Base-by-base conservation (phyloP, 768 basidiomycete species). In the Suillus fuscotomentosus region DNA sequence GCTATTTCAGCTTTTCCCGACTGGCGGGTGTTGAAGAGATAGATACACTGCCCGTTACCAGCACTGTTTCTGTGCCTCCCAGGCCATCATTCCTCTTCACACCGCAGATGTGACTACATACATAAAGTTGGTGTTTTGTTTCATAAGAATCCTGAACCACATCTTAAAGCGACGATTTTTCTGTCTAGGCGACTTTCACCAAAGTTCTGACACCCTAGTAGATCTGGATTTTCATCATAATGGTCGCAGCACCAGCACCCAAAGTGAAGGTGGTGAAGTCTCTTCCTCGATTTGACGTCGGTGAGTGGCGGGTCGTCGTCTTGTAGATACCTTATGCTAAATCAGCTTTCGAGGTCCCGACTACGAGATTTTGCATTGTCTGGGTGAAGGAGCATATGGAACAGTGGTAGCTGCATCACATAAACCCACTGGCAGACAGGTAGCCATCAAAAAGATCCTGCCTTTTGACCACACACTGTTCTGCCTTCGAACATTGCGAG, bases 381-480 rank as follows among this genome's bases (percentile, higher is more conserved):
- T 94, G 63, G 92, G 91, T 54, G 91, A 93, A 79, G 91, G 94
- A 62, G 92, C 94, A 55, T 95, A 95, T 73, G 95, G 95, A 38
- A 93, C 91, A 24, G 95, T 97, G 59, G 92, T 86, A 63, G 92
- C 95, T 62, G 96, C 95, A 41, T 79, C 91, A 43, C 95, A 97
- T 78, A 86, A 86, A 69, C 90, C 92, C 6, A 86, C 88, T 9
- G 87, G 89, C 39, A 87, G 88, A 65, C 87, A 93, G 74, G 94
- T 98, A 17, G 96, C 95, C 50, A 96, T 97, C 80, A 98, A 97
- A 85, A 95, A 94, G 79, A 90, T 97, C 71, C 87, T 92, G 48
- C 95, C 95, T 10, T 97, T 97, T 76, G 95, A 97, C 71, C 95
- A 97, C 74, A 90, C 92, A 39, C 83, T 97, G 76, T 97, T 95